Base-by-base conservation (phyloP, 371 early-diverging fungal species). In the Mortierella sp. region DNA sequence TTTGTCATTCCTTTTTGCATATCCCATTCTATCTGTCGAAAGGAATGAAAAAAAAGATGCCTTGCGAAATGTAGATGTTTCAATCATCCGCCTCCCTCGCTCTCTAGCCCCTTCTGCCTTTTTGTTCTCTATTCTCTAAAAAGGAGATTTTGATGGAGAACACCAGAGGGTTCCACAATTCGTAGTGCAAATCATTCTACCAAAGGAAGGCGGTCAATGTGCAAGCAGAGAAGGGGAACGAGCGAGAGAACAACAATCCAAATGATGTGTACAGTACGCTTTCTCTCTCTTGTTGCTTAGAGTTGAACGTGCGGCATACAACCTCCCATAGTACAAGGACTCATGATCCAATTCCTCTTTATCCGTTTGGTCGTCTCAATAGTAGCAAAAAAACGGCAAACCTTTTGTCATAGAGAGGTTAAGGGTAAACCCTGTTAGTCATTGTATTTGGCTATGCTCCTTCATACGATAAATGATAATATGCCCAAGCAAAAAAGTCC, bases 111-210 rank as follows among this genome's bases (percentile, higher is more conserved):
- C 19, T 47, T 1, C 47, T 47, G 19, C n/a, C 48, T n/a, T 8
- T 48, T 1, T n/a, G n/a, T 19, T 2, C 48, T n/a, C 22, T n/a
- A n/a, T 48, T 19, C 48, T 48, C 16, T 8, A 7, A 58, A 58
- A 55, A 34, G 61, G 19, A 58, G 61, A 58, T 58, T 37, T 58
- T 37, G 31, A 31, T 58, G 61, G 22, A 48, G 47, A 44, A 44
- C 2, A 44, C 7, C 1, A 22, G 22, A 19, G 22, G 48, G 48
- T 48, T 58, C 34, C 19, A 34, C 34, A 31, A 58, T 58, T 58
- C 61, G 61, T 16, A 58, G 22, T 58, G 34, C 61, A 34, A 58
- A 58, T 58, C 61, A 58, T 58, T 58, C 37, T 37, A 58, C 61
- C 61, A n/a, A 34, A 58, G 37, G 19, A 8, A 22, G 55, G 31